Conservation (phyloP, 345 rosid species). For the Litchi chinensis region DNA sequence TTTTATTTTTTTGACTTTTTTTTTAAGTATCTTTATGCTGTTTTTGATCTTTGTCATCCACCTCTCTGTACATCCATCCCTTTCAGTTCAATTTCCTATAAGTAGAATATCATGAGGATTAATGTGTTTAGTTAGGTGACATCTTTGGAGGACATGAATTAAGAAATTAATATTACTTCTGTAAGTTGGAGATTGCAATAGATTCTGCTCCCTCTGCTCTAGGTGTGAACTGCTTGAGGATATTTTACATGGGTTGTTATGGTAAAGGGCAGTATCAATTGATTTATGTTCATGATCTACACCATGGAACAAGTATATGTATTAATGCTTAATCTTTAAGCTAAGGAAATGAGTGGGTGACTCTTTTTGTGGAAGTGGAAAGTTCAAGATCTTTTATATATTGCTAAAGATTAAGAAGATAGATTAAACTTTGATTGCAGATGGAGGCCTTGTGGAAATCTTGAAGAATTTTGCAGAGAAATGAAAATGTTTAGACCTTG, state of each 20-base stretch:
- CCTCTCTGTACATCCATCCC: constrained; percentile 4
- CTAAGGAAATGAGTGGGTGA: constrained; percentile 28
- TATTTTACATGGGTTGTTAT: constrained; percentile 16
- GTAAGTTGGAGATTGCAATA: constrained; percentile 29
- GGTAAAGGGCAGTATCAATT: constrained; percentile 19
- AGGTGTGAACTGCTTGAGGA: constrained; percentile 35
- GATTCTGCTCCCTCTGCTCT: constrained; percentile 27
- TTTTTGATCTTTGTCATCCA: constrained; percentile 1
- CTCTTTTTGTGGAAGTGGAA: constrained; percentile 29
- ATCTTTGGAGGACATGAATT: constrained; percentile 27
- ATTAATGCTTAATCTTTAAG: constrained; percentile 27
- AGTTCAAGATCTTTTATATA: constrained; percentile 13
- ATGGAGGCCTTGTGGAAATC: constrained; percentile 26
- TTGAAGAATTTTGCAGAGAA: constrained; percentile 20
- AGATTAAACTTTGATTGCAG: constrained; percentile 19
- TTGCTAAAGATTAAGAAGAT: constrained; percentile 21
- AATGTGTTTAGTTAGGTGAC: constrained; percentile 33
- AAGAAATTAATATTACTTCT: constrained; percentile 20
- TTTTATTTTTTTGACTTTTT: constrained; percentile 2
- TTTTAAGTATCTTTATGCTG: constrained; percentile 14
- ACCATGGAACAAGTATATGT: constrained; percentile 15
- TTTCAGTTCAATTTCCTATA: constrained; percentile 1
- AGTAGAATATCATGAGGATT: constrained; percentile 12
- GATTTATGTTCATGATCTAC: constrained; percentile 12
- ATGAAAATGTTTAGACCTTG: constrained; percentile 18